Percentiles rank a stretch among this genome's conserved stretches.
These are phyloP conservation scores for Fusarium haematococcum DNA, from an alignment of 2,329 filamentous ascomycete species.

Conservation along the genomic window DNA sequence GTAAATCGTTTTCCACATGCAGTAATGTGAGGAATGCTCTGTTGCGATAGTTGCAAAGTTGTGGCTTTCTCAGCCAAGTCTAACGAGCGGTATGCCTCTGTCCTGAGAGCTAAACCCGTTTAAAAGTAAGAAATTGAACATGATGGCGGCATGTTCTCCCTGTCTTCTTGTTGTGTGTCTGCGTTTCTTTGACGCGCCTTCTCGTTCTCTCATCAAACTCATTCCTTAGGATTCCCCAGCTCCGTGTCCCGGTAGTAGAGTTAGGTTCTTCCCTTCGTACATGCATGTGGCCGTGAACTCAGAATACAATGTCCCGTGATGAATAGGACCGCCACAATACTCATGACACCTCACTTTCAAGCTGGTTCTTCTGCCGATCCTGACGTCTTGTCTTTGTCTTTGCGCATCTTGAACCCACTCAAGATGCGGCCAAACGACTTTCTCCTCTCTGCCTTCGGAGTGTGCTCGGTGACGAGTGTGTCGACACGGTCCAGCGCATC, in stretches of 20 bases:
- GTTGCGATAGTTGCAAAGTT: slow-evolving; percentile 23
- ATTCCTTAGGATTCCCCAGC: slow-evolving; percentile 16
- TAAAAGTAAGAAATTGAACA: neutral
- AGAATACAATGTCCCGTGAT: neutral
- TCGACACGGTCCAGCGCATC: slow-evolving; percentile 42
- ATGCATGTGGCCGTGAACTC: neutral
- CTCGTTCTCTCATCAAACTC: slow-evolving; percentile 1
- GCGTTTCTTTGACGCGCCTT: neutral
- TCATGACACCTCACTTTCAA: slow-evolving; percentile 7
- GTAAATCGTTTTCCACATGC: slow-evolving; percentile 11
- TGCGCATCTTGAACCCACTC: slow-evolving; percentile 29
- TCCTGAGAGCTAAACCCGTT: neutral
- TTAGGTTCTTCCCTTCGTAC: neutral
- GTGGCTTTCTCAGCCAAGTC: slow-evolving; percentile 23
- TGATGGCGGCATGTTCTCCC: slow-evolving; percentile 11
- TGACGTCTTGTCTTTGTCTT: slow-evolving; percentile 27
- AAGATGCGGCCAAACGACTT: slow-evolving; percentile 37
- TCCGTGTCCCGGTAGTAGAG: slow-evolving; percentile 12
- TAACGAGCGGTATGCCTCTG: slow-evolving; percentile 12
- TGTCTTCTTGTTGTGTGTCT: slow-evolving; percentile 3
- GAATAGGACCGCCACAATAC: neutral
- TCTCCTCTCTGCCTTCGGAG: slow-evolving; percentile 21
- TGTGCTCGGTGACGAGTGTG: slow-evolving; percentile 34
- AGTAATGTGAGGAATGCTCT: slow-evolving; percentile 32
- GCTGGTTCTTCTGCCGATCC: slow-evolving; percentile 12